Conservation (phyloP, 192 early-diverging fungal genomes). For the Backusella luteola region DNA sequence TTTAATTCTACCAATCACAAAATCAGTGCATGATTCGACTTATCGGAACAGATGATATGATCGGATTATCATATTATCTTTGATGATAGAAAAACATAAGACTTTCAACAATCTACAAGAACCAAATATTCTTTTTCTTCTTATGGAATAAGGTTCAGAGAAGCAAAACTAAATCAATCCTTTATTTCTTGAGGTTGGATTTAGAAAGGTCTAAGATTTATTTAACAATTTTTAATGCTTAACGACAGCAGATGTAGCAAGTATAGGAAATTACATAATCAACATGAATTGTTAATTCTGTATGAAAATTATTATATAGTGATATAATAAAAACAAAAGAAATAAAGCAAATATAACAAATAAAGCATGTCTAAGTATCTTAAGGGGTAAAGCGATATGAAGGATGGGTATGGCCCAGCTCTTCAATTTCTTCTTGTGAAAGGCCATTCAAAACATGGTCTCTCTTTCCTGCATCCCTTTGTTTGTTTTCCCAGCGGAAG, state of each 20-base stretch:
- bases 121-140: neutral
- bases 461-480: neutral
- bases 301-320: neutral
- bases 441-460: conserved; percentile 6
- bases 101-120: neutral
- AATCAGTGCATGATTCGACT: too few relatives aligned
- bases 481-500: neutral
- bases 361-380: neutral
- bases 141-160: neutral
- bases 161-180: neutral
- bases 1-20: too few relatives aligned
- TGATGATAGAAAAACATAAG: neutral
- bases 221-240: neutral
- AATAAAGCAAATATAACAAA: neutral
- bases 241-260: neutral
- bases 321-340: neutral
- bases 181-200: neutral
- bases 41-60: too few relatives aligned
- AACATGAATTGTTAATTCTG: neutral
- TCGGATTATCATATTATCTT: neutral
- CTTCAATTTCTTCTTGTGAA: conserved; percentile 10
- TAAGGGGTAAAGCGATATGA: conserved; percentile 5
- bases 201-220: neutral
- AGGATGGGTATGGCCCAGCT: conserved; percentile 7
- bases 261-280: neutral